Conservation (phyloP, 257 asterid species). For the Capsicum pubescens region DNA sequence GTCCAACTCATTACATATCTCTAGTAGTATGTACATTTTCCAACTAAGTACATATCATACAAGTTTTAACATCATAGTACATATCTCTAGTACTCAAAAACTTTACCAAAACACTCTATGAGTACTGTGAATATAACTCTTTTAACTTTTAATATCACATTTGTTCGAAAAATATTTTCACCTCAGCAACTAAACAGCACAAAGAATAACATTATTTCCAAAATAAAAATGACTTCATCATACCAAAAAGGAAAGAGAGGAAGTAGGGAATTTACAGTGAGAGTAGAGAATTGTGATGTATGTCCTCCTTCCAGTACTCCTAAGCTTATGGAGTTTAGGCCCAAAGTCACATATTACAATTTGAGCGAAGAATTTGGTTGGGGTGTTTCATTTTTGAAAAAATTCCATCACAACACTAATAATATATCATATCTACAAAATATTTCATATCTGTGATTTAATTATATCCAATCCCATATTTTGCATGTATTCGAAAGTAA, state of each 20-base stretch:
- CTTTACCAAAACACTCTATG: neutral
- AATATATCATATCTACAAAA: too few relatives aligned
- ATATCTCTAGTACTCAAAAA: neutral
- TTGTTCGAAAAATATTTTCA: neutral
- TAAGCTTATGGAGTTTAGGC: neutral
- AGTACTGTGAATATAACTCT: neutral
- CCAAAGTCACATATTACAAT: neutral
- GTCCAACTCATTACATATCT: neutral
- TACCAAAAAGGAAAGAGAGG: conserved; percentile 18
- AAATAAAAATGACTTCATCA: neutral
- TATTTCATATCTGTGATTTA: too few relatives aligned
- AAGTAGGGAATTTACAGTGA: conserved; percentile 4
- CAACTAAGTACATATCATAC: too few relatives aligned
- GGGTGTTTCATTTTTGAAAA: neutral
- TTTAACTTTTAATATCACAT: too few relatives aligned
- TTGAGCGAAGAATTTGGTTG: neutral
- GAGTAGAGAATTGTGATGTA: neutral
- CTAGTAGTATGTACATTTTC: too few relatives aligned
- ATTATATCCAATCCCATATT: too few relatives aligned
- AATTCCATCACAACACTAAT: too few relatives aligned
- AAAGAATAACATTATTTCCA: neutral
- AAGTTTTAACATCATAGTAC: neutral
- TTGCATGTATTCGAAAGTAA: too few relatives aligned
- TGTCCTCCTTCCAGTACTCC: too few relatives aligned
- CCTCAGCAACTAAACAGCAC: neutral